Base-by-base conservation (phyloP, 352 stramenopile genomes). In the Globisporangium cylindrosporum region DNA sequence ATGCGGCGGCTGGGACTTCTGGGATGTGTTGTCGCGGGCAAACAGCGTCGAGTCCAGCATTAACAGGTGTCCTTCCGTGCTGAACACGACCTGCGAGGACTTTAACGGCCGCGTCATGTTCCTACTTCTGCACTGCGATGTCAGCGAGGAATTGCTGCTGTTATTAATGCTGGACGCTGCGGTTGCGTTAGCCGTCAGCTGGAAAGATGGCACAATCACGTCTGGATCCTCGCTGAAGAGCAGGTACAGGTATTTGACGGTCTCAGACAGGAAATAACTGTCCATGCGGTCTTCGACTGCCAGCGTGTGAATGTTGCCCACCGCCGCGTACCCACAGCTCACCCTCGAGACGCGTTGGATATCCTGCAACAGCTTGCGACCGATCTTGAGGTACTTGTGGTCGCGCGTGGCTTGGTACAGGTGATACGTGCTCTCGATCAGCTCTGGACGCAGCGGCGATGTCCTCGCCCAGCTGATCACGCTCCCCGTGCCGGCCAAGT, bases 221-320 rank as follows among this genome's bases (percentile, higher is more conserved):
- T 89, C 73, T 8, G 81, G 78, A 38, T 93, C 82, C 34, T 98
- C 93, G 60, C 98, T 97, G 79, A 99, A 99, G 27, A 99, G 93
- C 34, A 99, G 72, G 79, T 98, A 99, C 18, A 99, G 71, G 73
- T 99, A 99, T 78, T 99, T 99, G 36, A 98, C 84, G 4, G 98
- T 99, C 82, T 99, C 98, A 2, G 90, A 97, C 1, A 99, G 80
- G 70, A 99, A 99, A 67, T 98, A 99, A 62, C 92, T 99, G 68
- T 98, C 96, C 98, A 99, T 99, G 70, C 97, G 93, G 68, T 99
- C 92, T 34, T 98, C 83, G 9, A 99, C 86, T 2, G 86, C 75
- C 6, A 95, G 78, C 22, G 89, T 96, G 61, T 95, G 78, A 70
- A 98, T 95, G 68, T 98, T 81, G 22, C 87, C 88, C n/a, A 96